phyloP scores from a whole-genome alignment of 2,329 filamentous ascomycete genomes.

The Fusarium subglutinans region DNA sequence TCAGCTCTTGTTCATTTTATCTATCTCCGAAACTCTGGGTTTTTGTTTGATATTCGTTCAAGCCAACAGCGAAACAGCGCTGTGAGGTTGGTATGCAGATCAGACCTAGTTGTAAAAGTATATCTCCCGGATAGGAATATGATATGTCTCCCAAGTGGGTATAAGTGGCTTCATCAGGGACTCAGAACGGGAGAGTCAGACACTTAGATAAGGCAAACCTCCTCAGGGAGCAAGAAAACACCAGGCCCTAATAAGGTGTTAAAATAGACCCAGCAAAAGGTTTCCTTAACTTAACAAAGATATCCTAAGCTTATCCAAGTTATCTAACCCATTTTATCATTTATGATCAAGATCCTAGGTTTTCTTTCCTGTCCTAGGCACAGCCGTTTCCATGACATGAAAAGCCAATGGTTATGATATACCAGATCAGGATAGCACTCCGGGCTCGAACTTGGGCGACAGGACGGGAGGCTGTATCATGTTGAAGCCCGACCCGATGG shows the following conservation, averaged over 20 bases:
- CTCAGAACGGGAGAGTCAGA: background rate
- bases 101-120: constrained; percentile 7
- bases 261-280: background rate
- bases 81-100: constrained; percentile 30
- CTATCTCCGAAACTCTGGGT: constrained; percentile 11
- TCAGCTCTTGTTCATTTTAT: background rate
- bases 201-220: background rate
- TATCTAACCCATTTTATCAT: background rate
- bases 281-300: background rate
- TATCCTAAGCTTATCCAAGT: background rate
- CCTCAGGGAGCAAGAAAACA: background rate
- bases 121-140: background rate
- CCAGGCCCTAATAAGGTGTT: background rate
- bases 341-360: background rate
- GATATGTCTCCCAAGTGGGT: constrained; percentile 1
- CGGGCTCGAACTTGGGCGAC: background rate
- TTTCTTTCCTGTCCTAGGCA: background rate
- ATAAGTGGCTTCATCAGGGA: background rate
- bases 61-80: background rate
- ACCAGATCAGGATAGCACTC: background rate
- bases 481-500: background rate
- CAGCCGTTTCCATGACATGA: background rate
- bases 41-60: background rate
- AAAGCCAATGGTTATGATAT: background rate
- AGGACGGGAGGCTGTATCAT: background rate